These are phyloP conservation scores for Chalara sp. DNA, from an alignment of 2,329 filamentous ascomycete species.

Conservation along the genomic window DNA sequence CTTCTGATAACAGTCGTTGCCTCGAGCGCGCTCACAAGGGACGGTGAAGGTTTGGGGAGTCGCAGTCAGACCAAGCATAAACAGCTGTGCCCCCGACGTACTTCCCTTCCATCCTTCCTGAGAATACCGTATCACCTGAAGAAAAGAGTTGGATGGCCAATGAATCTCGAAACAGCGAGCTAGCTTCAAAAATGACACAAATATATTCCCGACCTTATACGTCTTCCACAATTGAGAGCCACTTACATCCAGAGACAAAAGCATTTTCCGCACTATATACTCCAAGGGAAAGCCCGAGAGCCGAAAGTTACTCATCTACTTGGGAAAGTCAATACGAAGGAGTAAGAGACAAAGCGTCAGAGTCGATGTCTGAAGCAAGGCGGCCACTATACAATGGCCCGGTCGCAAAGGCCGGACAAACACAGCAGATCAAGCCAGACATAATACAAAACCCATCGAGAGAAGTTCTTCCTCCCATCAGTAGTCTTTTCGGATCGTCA, in stretches of 20 bases:
- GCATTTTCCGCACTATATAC: slow-evolving; percentile 11
- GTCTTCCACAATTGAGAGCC: slow-evolving; percentile 16
- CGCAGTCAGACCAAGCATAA: slow-evolving; percentile 16
- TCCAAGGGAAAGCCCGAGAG: slow-evolving; percentile 6
- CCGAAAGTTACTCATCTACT: slow-evolving; percentile 4
- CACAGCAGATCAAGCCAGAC: slow-evolving; percentile 19
- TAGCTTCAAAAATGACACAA: slow-evolving; percentile 22
- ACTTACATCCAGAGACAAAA: slow-evolving; percentile 12
- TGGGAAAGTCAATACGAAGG: slow-evolving; percentile 11
- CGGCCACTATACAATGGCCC: slow-evolving; percentile 9
- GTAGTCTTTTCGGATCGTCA: slow-evolving; percentile 24
- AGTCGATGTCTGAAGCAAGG: slow-evolving; percentile 14
- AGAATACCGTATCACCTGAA: slow-evolving; percentile 1
- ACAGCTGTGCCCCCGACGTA: not conserved
- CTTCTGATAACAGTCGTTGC: not conserved
- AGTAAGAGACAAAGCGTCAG: slow-evolving; percentile 14
- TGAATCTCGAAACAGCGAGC: slow-evolving; percentile 4
- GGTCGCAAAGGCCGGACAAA: slow-evolving; percentile 14
- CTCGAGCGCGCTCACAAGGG: slow-evolving; percentile 6
- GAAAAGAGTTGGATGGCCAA: not conserved
- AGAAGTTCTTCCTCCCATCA: slow-evolving; percentile 27
- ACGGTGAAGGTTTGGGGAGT: slow-evolving; percentile 17
- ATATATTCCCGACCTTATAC: slow-evolving; percentile 20
- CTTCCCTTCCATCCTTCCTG: slow-evolving; percentile 6
- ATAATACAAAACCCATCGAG: slow-evolving; percentile 13